phyloP scores from a whole-genome alignment of 2,329 filamentous ascomycete genomes.

The Trichoderma sp. region DNA sequence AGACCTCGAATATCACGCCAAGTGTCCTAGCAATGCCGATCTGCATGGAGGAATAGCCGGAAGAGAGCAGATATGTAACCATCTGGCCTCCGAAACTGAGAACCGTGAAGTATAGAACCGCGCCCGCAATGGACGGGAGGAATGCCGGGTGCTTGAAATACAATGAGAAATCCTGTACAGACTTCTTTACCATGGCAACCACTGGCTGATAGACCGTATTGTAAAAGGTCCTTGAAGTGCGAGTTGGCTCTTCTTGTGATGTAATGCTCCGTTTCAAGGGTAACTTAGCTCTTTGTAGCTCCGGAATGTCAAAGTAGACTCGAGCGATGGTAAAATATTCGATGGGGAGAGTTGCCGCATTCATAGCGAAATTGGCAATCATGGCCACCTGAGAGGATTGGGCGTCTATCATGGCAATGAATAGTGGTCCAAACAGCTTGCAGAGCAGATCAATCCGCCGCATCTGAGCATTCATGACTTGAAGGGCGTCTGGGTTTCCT shows the following conservation, averaged over 20 bases:
- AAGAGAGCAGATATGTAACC: slow-evolving; percentile 59
- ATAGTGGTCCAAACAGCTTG: slow-evolving; percentile 55
- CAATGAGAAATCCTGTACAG: slow-evolving; percentile 24
- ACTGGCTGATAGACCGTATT: background rate
- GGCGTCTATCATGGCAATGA: slow-evolving; percentile 51
- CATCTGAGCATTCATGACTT: slow-evolving; percentile 55
- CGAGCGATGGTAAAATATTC: slow-evolving; percentile 52
- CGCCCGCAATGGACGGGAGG: slow-evolving; percentile 57
- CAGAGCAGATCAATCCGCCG: slow-evolving; percentile 60
- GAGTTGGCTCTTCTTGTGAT: background rate
- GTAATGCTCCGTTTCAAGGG: background rate
- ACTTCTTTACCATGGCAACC: background rate
- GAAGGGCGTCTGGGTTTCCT: slow-evolving; percentile 5
- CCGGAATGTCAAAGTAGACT: slow-evolving; percentile 30
- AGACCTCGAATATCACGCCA: slow-evolving; percentile 55
- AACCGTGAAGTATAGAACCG: slow-evolving; percentile 61
- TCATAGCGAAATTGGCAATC: slow-evolving; percentile 48
- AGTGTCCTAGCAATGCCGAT: slow-evolving; percentile 53
- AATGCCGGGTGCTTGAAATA: slow-evolving; percentile 57
- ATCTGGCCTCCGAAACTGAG: slow-evolving; percentile 60
- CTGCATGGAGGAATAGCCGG: slow-evolving; percentile 49
- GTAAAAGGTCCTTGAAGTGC: background rate
- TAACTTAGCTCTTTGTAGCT: slow-evolving; percentile 28
- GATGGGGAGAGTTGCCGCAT: slow-evolving; percentile 43
- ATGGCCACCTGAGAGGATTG: slow-evolving; percentile 49